Evolutionary conservation across 352 stramenopile species (phyloP).

Genomic region (Phytophthora ohioensis): DNA sequence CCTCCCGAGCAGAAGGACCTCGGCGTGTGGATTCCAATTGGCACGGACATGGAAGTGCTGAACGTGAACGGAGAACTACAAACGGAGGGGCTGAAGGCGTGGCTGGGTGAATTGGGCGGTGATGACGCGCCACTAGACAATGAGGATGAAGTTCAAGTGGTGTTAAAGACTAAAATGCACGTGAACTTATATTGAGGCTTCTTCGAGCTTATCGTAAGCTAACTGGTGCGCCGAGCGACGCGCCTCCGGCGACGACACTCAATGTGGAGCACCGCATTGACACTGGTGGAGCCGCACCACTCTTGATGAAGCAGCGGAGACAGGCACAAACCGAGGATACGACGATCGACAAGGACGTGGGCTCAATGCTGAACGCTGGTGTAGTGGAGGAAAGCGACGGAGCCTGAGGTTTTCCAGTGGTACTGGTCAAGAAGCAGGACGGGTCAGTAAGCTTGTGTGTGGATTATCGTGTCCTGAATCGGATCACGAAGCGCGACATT

Average conservation of each 20-base stretch:
- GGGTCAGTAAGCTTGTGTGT: slow-evolving; percentile 5
- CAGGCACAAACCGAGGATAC: not conserved
- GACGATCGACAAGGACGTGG: not conserved
- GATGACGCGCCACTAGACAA: not conserved
- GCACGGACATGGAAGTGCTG: slow-evolving; percentile 19
- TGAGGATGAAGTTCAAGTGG: not conserved
- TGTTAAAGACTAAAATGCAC: not conserved
- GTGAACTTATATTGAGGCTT: not conserved
- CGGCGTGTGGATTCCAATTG: slow-evolving; percentile 22
- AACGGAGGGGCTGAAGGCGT: not conserved
- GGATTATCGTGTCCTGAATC: not conserved
- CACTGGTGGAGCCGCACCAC: not conserved
- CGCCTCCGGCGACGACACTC: not conserved
- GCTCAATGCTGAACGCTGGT: not conserved
- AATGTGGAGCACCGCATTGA: slow-evolving; percentile 7
- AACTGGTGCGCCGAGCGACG: not conserved
- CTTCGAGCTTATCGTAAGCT: slow-evolving; percentile 1
- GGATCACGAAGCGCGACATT: slow-evolving; percentile 4
- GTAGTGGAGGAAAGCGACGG: slow-evolving; percentile 2
- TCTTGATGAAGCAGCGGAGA: not conserved
- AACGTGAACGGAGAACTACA: slow-evolving; percentile 15
- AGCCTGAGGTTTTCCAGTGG: slow-evolving; percentile 10
- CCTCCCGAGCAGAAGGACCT: slow-evolving; percentile 13
- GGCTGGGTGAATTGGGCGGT: not conserved
- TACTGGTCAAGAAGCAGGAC: slow-evolving; percentile 13